Evolutionary conservation across 2,329 filamentous ascomycete species (phyloP), one percentile per base, ranked within the genome.

Genomic region (Reticulascus tulasneorum): DNA sequence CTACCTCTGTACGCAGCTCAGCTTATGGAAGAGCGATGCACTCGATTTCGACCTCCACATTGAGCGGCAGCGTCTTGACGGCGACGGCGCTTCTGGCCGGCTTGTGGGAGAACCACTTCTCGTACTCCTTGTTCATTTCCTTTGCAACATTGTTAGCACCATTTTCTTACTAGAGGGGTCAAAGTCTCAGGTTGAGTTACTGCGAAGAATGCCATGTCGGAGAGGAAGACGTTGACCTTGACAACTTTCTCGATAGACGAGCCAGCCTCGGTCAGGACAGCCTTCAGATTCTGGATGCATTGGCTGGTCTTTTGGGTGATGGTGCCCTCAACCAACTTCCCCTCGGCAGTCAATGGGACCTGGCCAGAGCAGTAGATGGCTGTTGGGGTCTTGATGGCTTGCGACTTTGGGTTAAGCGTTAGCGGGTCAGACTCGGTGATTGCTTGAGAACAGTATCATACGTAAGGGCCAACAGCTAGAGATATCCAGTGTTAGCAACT

Each of bases 171-270:
- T 7, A 10, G 5, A 17, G 10, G 7, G n/a, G 10, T 11, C 17
- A 19, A 19, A 17, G 22, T 9, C 16, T 22, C 8, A 15, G 17
- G 13, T 13, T 12, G 13, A 58, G 71, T 49, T 55, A 75, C 72
- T 32, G 76, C 81, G 58, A 97, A 97, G 66, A 93, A 75, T 46
- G 74, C 77, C 91, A 97, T 97, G 64, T 94, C 85, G 33, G 84
- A 83, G 44, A 97, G 69, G 75, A 96, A 97, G 57, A 95, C 84
- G 59, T 82, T 87, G 52, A 89, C 85, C 76, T 96, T 95, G 67
- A 96, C 86, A 29, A 95, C 83, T 63, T 82, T 86, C 46, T 77
- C 65, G 40, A 97, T 75, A 34, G 75, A 78, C 16, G 85, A 90
- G 35, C 86, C 88, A 17, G 89, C 88, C 51, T 82, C 87, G 42